Percentiles rank a stretch among this genome's conserved stretches.
Evolutionary conservation across 2,329 filamentous ascomycete species (phyloP).

Genomic region (Aspergillus tubingensis): DNA sequence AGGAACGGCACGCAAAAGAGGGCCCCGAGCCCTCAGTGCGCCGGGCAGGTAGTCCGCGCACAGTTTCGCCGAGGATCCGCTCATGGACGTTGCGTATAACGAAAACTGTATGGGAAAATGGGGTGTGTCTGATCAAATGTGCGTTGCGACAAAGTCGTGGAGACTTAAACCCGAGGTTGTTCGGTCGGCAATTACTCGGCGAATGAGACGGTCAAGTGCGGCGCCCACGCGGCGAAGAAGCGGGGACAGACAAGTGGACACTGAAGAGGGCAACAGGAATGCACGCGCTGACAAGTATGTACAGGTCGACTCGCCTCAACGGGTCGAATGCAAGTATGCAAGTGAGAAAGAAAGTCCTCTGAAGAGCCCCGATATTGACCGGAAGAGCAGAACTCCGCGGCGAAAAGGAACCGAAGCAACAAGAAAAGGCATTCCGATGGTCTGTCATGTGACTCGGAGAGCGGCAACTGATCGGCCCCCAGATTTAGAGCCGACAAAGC

Average conservation of each 20-base stretch:
- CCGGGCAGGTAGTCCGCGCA: slow-evolving; percentile 32
- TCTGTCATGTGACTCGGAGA: slow-evolving; percentile 27
- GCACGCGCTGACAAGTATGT: not conserved
- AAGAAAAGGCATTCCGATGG: slow-evolving; percentile 11
- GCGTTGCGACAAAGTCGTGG: slow-evolving; percentile 4
- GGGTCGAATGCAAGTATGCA: not conserved
- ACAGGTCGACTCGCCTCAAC: not conserved
- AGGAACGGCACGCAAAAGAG: slow-evolving; percentile 22
- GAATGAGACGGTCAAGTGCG: slow-evolving; percentile 11
- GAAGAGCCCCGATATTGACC: not conserved
- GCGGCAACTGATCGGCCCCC: slow-evolving; percentile 11
- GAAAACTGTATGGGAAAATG: not conserved
- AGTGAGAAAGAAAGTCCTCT: not conserved
- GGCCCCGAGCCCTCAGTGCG: slow-evolving; percentile 26
- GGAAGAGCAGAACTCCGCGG: slow-evolving; percentile 10
- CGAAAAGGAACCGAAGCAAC: slow-evolving; percentile 22
- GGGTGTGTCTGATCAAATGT: not conserved
- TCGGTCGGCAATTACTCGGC: slow-evolving; percentile 18
- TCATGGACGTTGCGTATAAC: slow-evolving; percentile 26
- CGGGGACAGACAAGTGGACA: not conserved
- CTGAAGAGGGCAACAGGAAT: not conserved
- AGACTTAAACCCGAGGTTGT: slow-evolving; percentile 5
- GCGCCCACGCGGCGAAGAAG: slow-evolving; percentile 9
- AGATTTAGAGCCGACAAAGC: not conserved
- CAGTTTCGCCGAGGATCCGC: slow-evolving; percentile 32